A percentile compares a stretch with the other conserved stretches of the same genome.
Conservation (phyloP, 179 eudicot genomes). For the Silene vulgaris region DNA sequence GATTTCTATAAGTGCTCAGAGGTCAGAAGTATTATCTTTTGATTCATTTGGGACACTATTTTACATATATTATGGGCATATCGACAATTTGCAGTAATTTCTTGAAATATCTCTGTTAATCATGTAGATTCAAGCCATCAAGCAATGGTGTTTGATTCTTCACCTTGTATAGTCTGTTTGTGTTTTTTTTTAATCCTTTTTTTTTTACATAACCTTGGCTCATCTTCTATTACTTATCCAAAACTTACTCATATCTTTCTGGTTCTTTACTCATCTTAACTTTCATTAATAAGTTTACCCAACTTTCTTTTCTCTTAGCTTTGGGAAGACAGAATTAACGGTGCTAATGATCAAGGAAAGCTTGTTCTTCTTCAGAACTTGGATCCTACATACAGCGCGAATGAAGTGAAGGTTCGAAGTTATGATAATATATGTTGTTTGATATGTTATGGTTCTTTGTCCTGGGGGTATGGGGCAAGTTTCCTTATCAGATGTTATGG, state of each 20-base stretch:
- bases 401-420: constrained; percentile 61
- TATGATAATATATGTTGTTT: neutral
- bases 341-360: constrained; percentile 45
- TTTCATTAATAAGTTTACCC: neutral
- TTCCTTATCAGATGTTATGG: neutral
- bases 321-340: constrained; percentile 50
- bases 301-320: constrained; percentile 33
- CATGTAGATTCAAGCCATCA: neutral
- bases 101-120: neutral
- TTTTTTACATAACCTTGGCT: neutral
- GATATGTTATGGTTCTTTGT: neutral
- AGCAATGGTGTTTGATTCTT: neutral
- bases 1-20: neutral
- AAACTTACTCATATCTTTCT: neutral
- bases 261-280: neutral
- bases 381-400: constrained; percentile 54
- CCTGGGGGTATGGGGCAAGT: neutral
- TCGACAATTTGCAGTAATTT: neutral
- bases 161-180: neutral
- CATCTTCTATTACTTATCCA: neutral
- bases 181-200: neutral
- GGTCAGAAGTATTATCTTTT: neutral
- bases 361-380: constrained; percentile 59
- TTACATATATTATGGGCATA: neutral
- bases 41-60: neutral